These are phyloP conservation scores for Neurospora sp. DNA, from an alignment of 495 filamentous ascomycete species.

Conservation along the genomic window DNA sequence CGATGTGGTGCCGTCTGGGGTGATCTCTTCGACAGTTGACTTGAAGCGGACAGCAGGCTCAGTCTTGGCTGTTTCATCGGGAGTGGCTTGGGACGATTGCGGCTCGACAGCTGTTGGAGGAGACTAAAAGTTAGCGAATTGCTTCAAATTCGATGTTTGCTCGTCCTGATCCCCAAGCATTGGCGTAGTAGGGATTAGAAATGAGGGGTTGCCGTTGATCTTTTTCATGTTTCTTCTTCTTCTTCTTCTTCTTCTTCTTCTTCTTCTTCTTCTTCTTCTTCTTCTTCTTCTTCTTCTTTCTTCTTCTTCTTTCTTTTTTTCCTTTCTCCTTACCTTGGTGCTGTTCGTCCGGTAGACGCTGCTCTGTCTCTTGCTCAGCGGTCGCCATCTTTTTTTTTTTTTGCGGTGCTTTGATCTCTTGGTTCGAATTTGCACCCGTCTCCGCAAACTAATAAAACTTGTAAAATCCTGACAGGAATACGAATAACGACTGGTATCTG, in stretches of 20 bases:
- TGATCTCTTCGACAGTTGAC: constrained; percentile 64
- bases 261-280: background rate
- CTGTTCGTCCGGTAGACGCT: constrained; percentile 3
- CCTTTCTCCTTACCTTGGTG: constrained; percentile 5
- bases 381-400: constrained; percentile 8
- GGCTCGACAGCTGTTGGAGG: background rate
- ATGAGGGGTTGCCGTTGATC: constrained; percentile 9
- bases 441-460: background rate
- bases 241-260: background rate
- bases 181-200: background rate
- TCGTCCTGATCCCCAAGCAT: background rate
- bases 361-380: constrained; percentile 8
- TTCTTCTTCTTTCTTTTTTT: background rate
- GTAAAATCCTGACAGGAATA: background rate
- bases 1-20: constrained; percentile 33
- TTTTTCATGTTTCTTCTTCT: background rate
- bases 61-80: background rate
- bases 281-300: background rate
- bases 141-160: background rate
- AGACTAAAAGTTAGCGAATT: background rate
- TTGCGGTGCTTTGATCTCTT: background rate
- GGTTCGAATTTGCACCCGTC: background rate
- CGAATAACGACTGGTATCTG: background rate
- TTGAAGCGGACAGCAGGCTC: constrained; percentile 66
- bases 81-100: background rate